Percentiles rank a stretch among this genome's conserved stretches.
Conservation (phyloP, 2,329 filamentous ascomycete genomes). For the Arthrobotrys sphaeroides region DNA sequence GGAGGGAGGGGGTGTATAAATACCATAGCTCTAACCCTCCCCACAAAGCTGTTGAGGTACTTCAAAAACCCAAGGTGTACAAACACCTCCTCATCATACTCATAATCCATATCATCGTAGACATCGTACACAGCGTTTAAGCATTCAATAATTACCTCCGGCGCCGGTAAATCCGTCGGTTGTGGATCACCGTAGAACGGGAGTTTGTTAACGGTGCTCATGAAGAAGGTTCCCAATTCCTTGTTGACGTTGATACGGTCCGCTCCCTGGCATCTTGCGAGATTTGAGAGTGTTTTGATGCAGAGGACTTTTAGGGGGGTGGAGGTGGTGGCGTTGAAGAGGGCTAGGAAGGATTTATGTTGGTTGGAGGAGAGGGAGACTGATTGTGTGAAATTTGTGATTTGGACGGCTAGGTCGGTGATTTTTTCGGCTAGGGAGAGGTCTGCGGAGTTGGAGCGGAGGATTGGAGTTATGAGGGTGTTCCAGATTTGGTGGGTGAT, state of each 20-base stretch:
- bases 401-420: constrained; percentile 73
- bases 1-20: constrained; percentile 15
- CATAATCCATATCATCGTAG: constrained; percentile 70
- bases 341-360: constrained; percentile 71
- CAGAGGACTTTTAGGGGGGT: constrained; percentile 36
- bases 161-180: constrained; percentile 62
- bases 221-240: constrained; percentile 71
- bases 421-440: constrained; percentile 71
- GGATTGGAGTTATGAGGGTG: constrained; percentile 67
- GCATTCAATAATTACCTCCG: constrained; percentile 71
- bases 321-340: constrained; percentile 67
- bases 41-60: constrained; percentile 68
- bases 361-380: constrained; percentile 62
- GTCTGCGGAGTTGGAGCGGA: constrained; percentile 71
- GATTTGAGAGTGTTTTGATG: constrained; percentile 35
- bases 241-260: constrained; percentile 67
- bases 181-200: constrained; percentile 58
- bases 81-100: constrained; percentile 72
- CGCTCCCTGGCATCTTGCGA: constrained; percentile 61
- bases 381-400: constrained; percentile 66
- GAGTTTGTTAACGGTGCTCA: constrained; percentile 67
- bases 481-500: constrained; percentile 70
- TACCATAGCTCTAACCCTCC: constrained; percentile 68
- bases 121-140: constrained; percentile 75
- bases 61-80: constrained; percentile 71